A percentile compares a stretch with the other conserved stretches of the same genome.
Evolutionary conservation across 805 yeast species (phyloP).

Genomic region (Ogataea paraovalis): DNA sequence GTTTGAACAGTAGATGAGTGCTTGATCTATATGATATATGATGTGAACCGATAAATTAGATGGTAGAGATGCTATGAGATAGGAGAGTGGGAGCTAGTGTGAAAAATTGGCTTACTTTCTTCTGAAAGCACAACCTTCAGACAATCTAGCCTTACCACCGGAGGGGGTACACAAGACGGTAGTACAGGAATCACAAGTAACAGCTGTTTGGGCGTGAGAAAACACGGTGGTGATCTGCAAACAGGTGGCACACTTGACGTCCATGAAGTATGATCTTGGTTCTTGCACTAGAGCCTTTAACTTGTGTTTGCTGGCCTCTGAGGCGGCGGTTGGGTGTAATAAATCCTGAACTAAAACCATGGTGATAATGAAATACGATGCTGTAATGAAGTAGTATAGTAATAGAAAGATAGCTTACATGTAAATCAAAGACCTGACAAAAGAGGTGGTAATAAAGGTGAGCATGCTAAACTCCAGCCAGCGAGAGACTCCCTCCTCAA

Average conservation of each 20-base stretch:
- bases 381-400: no score
- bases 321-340: slow-evolving; percentile 95
- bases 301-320: slow-evolving; percentile 97
- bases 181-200: slow-evolving; percentile 97
- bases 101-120: slow-evolving; percentile 63
- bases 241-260: slow-evolving; percentile 99
- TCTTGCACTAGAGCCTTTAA: slow-evolving; percentile 94
- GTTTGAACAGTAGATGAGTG: no score
- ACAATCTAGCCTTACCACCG: slow-evolving; percentile 99
- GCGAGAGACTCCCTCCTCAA: no score
- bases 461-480: neutral
- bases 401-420: no score
- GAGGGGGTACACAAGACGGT: slow-evolving; percentile 98
- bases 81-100: neutral
- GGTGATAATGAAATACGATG: neutral
- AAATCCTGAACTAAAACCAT: slow-evolving; percentile 98
- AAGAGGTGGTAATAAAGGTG: neutral
- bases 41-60: neutral
- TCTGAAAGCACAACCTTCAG: slow-evolving; percentile 99
- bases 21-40: neutral
- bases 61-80: neutral
- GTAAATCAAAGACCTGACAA: neutral
- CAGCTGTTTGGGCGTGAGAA: slow-evolving; percentile 99
- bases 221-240: slow-evolving; percentile 98
- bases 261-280: slow-evolving; percentile 99